Evolutionary conservation across 2,329 filamentous ascomycete genomes (phyloP), one percentile per base, ranked within the genome.

Genomic region (Aureobasidium lini): DNA sequence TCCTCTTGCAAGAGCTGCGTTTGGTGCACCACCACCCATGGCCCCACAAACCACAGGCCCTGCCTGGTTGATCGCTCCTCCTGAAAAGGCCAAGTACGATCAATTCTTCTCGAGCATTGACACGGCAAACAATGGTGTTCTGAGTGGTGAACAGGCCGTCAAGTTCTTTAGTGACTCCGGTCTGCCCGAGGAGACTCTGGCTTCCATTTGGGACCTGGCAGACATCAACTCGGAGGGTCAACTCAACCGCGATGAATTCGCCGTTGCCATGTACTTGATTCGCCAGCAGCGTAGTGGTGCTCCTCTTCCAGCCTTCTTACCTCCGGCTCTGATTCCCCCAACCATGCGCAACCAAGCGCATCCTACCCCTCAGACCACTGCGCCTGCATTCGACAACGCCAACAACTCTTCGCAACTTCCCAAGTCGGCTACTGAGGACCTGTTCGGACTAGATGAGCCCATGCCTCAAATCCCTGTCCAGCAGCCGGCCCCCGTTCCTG

Each of bases 241-340:
- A 60, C 78, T 99, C 60, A 91, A 82, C 48, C 85, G 84, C 66
- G 94, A 99, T 65, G 92, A 96, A 67, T 99, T 99, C 70, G 91
- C 94, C 0, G 91, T 99, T 48, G 93, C 94, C 57, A 96, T 99
- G 92, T 95, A 95, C 70, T 80, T 99, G 53, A 96, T 99, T 67
- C 84, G 92, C 62, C 89, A 95, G 71, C 92, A 96, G 71, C 83
- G 92, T 57, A 88, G 82, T 64, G 84, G 86, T 59, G 79, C 80
- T 16, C 77, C 83, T 31, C 74, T 97, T 34, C 94, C 94, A 2
- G 78, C 86, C 23, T 81, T 84, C n/a, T 76, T 99, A 43, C 92
- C 93, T 9, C 78, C 86, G 0, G 92, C 87, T 65, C 77, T 97
- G 40, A 82, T 97, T 32, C 94, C 94, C 11, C 94, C 93, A 3